A percentile compares a stretch with the other conserved stretches of the same genome.
Conservation (phyloP, 2,329 filamentous ascomycete genomes). For the Xylaria sp. region DNA sequence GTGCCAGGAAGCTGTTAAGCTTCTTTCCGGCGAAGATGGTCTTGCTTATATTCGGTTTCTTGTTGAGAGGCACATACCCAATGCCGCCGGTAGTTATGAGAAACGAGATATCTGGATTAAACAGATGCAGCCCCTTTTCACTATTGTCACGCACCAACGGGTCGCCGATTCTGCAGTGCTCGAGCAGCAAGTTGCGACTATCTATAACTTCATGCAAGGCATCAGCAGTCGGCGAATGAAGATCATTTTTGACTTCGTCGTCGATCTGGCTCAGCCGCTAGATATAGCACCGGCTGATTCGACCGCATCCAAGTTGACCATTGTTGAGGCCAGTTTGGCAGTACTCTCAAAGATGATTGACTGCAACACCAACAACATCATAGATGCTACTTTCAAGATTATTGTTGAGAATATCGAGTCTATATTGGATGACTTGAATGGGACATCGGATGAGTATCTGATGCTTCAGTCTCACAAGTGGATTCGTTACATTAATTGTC, state of each 20-base stretch:
- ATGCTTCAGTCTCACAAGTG: slow-evolving; percentile 48
- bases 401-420: slow-evolving; percentile 33
- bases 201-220: slow-evolving; percentile 50
- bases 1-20: slow-evolving; percentile 46
- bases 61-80: slow-evolving; percentile 41
- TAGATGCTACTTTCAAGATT: slow-evolving; percentile 45
- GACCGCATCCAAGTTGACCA: slow-evolving; percentile 36
- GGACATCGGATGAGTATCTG: slow-evolving; percentile 40
- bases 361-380: slow-evolving; percentile 51
- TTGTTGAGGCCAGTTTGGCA: slow-evolving; percentile 46
- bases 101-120: slow-evolving; percentile 41
- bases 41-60: slow-evolving; percentile 45
- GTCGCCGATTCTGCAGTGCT: slow-evolving; percentile 53
- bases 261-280: neutral
- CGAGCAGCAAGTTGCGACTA: slow-evolving; percentile 50
- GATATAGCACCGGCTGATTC: neutral
- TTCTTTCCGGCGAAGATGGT: slow-evolving; percentile 46
- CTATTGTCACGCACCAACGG: slow-evolving; percentile 50
- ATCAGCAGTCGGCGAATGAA: slow-evolving; percentile 22
- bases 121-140: slow-evolving; percentile 50
- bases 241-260: slow-evolving; percentile 24
- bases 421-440: slow-evolving; percentile 18
- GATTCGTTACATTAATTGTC: slow-evolving; percentile 48
- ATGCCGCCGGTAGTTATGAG: neutral
- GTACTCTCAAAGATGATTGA: slow-evolving; percentile 52